Conservation (phyloP, 2,329 filamentous ascomycete species). For the Eutypa lata region DNA sequence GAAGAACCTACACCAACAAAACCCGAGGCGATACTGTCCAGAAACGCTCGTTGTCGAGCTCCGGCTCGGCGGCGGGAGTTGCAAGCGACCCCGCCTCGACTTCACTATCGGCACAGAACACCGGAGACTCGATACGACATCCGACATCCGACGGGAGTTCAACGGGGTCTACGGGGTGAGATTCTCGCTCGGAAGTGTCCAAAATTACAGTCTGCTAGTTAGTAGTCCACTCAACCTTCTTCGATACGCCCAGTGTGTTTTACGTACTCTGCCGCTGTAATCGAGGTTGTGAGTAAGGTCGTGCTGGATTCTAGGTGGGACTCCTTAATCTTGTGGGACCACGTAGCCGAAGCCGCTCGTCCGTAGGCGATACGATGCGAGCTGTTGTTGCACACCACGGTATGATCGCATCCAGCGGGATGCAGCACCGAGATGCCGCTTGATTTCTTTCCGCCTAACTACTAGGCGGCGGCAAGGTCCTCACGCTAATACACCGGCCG, state of each 20-base stretch:
- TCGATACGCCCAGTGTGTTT: conserved; percentile 15
- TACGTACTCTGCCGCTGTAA: conserved; percentile 10
- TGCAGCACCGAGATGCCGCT: too few relatives aligned
- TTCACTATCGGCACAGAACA: conserved; percentile 18
- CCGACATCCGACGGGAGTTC: conserved; percentile 15
- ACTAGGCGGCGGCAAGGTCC: background rate
- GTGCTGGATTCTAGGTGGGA: conserved; percentile 2
- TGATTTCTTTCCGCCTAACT: too few relatives aligned
- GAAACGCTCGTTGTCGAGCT: conserved; percentile 14
- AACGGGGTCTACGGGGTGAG: conserved; percentile 16
- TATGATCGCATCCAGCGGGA: too few relatives aligned
- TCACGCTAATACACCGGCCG: conserved; percentile 2
- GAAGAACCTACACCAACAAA: conserved; percentile 17
- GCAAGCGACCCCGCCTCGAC: conserved; percentile 18
- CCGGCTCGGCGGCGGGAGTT: conserved; percentile 10
- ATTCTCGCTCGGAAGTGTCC: conserved; percentile 5
- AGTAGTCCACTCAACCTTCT: conserved; percentile 3
- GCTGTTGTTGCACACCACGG: too few relatives aligned
- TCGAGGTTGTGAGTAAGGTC: conserved; percentile 2
- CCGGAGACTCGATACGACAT: conserved; percentile 15
- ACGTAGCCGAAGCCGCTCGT: too few relatives aligned
- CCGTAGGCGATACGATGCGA: too few relatives aligned
- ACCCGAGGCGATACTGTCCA: conserved; percentile 14
- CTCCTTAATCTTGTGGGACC: too few relatives aligned
- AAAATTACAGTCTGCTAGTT: conserved; percentile 1